Percentiles rank a stretch among this genome's conserved stretches.
Evolutionary conservation across 192 early-diverging fungal species (phyloP).

Genomic region (Coemansia sp.): DNA sequence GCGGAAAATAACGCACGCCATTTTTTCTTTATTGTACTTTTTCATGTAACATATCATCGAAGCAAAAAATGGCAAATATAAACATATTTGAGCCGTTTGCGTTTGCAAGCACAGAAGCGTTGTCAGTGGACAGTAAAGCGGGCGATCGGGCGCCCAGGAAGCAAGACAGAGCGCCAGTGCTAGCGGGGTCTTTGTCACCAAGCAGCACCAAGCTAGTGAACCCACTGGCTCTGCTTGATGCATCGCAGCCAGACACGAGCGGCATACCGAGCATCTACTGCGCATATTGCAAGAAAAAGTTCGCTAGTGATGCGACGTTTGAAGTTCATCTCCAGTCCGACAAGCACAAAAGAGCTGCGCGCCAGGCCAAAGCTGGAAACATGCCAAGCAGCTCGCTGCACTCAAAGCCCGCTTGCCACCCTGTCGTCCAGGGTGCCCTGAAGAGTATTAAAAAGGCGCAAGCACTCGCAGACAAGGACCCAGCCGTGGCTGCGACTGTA

Average conservation of each 20-base stretch:
- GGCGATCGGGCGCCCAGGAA: not conserved
- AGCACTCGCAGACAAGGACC: constrained; percentile 23
- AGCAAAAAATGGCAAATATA: constrained; percentile 4
- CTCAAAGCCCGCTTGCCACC: not conserved
- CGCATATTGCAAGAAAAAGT: constrained; percentile 28
- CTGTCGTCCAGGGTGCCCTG: not conserved
- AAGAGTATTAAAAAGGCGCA: constrained; percentile 30
- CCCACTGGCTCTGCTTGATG: constrained; percentile 3
- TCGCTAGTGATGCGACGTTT: constrained; percentile 23
- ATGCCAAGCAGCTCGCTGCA: not conserved
- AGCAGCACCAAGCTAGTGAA: constrained; percentile 32
- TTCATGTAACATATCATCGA: not conserved
- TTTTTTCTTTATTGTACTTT: not conserved
- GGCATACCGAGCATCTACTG: constrained; percentile 11
- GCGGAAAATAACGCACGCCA: too few species aligned
- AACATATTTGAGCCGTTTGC: constrained; percentile 4
- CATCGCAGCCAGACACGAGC: not conserved
- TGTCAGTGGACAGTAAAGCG: not conserved
- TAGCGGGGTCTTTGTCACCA: constrained; percentile 19
- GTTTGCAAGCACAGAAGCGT: not conserved
- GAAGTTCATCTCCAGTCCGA: constrained; percentile 27
- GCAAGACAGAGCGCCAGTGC: not conserved
- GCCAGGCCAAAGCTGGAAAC: not conserved
- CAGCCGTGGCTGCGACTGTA: constrained; percentile 46
- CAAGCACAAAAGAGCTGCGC: constrained; percentile 28